Conservation (phyloP, 169 alveolate species). For the Plasmodium gonderi region DNA sequence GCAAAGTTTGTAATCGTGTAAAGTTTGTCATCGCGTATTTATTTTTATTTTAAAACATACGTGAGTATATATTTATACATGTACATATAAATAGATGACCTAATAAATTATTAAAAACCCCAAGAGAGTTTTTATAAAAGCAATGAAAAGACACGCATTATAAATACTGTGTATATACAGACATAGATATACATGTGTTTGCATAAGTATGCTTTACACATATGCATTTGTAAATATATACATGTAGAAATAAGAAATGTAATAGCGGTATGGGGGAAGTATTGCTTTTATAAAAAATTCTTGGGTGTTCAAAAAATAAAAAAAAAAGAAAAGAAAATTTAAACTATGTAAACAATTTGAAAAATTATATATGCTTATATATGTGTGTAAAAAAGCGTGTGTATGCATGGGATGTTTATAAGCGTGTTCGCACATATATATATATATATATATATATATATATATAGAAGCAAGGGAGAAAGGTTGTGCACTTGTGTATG, state of each 20-base stretch:
- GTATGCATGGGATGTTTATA: not conserved
- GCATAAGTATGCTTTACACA: not conserved
- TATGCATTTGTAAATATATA: not conserved
- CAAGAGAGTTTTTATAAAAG: slow-evolving; percentile 26
- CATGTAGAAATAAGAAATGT: not conserved
- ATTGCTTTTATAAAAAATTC: not conserved
- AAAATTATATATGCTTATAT: slow-evolving; percentile 6
- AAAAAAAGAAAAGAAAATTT: not conserved
- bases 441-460: slow-evolving; percentile 10
- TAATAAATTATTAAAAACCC: slow-evolving; percentile 26
- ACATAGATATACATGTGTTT: not conserved
- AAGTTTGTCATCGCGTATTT: not conserved
- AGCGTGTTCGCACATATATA: not conserved
- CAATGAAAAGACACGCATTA: not conserved
- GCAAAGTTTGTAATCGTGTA: not conserved
- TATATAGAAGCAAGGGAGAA: not conserved
- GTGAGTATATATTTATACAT: not conserved
- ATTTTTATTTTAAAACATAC: not conserved
- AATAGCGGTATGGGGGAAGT: not conserved
- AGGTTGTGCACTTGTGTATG: not conserved
- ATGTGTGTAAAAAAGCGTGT: not conserved
- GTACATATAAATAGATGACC: not conserved
- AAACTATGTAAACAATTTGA: slow-evolving; percentile 28
- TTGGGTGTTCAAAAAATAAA: slow-evolving; percentile 19
- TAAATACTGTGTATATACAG: not conserved